These are phyloP conservation scores for Blastocladiella emersonii DNA, from an alignment of 371 early-diverging fungal species.

Conservation along the genomic window DNA sequence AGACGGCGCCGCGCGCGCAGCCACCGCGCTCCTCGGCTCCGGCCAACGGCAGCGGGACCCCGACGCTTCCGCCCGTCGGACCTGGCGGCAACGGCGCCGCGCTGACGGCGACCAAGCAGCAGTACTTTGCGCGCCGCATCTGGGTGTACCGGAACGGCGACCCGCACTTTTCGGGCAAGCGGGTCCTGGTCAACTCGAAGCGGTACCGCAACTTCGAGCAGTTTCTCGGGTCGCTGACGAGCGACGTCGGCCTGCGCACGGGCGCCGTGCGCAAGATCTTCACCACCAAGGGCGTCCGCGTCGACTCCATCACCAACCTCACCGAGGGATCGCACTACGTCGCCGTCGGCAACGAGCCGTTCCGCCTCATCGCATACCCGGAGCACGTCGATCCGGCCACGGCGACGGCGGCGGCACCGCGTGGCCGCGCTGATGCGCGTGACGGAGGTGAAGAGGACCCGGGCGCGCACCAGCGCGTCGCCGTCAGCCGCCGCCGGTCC, in stretches of 20 bases:
- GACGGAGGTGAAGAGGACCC: too few relatives aligned
- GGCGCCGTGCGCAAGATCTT: slow-evolving; percentile 5
- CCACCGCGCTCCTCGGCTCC: neutral
- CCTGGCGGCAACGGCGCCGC: neutral
- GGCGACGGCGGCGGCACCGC: neutral
- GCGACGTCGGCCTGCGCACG: neutral
- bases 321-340: neutral
- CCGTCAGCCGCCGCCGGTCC: too few relatives aligned
- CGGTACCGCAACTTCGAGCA: slow-evolving; percentile 3
- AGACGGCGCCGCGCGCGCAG: too few relatives aligned
- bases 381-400: too few relatives aligned
- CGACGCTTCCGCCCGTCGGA: neutral
- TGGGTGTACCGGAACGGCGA: slow-evolving; percentile 1
- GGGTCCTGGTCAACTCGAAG: neutral
- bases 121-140: neutral
- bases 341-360: neutral
- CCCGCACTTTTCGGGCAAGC: neutral
- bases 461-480: too few relatives aligned
- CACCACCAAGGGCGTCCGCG: neutral
- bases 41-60: neutral
- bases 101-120: neutral
- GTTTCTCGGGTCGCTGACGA: neutral
- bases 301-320: neutral
- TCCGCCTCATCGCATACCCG: neutral
- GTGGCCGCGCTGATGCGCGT: too few relatives aligned